Evolutionary conservation across 1,139 yeast genomes (phyloP).

Genomic region (Hansenula lynferdii): DNA sequence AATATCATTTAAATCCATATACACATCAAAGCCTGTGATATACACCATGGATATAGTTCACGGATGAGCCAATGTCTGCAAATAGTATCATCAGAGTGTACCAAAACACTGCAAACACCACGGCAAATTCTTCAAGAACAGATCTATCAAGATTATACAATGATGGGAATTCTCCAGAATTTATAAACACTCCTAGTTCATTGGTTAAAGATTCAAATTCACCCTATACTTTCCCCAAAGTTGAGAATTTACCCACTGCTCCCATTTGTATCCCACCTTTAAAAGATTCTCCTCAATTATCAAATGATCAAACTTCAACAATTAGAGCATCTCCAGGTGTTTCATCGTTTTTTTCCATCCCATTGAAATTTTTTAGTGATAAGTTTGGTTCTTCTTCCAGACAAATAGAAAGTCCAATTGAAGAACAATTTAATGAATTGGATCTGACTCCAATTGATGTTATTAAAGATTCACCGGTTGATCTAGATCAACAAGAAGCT

Average conservation of each 20-base stretch:
- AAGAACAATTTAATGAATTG: slow-evolving; percentile 2
- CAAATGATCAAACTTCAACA: background rate
- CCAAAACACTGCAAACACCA: slow-evolving; percentile 8
- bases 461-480: slow-evolving; percentile 13
- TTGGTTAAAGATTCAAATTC: background rate
- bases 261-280: too few relatives aligned
- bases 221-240: background rate
- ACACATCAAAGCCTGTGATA: too few relatives aligned
- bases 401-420: background rate
- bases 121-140: slow-evolving; percentile 1
- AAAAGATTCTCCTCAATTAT: background rate
- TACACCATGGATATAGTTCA: too few relatives aligned
- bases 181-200: background rate
- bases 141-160: background rate
- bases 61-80: slow-evolving; percentile 5
- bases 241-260: slow-evolving; percentile 13
- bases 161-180: background rate
- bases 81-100: slow-evolving; percentile 13
- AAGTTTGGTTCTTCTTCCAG: background rate
- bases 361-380: slow-evolving; percentile 7
- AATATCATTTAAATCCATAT: too few relatives aligned
- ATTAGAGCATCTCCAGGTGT: background rate
- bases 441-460: slow-evolving; percentile 6
- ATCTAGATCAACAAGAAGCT: too few relatives aligned
- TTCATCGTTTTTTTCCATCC: slow-evolving; percentile 9